Conservation (phyloP, 2,329 filamentous ascomycete genomes). For the Penicillium brevicompactum region DNA sequence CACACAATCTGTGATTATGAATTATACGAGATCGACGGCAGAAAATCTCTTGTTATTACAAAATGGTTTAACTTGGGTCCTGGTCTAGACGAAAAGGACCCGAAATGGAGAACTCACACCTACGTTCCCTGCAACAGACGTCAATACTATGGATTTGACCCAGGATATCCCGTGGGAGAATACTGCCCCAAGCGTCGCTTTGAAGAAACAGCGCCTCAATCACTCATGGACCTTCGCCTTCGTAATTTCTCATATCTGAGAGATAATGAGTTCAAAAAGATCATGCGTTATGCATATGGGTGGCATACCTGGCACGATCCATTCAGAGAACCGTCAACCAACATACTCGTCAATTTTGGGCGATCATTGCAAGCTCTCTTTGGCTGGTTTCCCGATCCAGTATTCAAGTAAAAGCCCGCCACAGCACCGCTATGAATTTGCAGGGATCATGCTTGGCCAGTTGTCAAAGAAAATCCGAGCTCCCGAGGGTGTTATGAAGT, state of each 20-base stretch:
- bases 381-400: neutral
- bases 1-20: constrained; percentile 3
- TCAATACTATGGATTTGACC: neutral
- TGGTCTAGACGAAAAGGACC: constrained; percentile 4
- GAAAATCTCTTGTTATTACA: constrained; percentile 6
- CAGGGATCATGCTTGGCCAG: too few species aligned
- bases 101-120: constrained; percentile 3
- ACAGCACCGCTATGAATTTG: too few species aligned
- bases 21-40: neutral
- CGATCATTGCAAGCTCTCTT: neutral
- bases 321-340: neutral
- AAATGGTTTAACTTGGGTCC: constrained; percentile 12
- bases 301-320: neutral
- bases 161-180: neutral
- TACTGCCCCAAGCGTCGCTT: neutral
- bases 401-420: neutral
- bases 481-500: too few species aligned
- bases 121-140: neutral
- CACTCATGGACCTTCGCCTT: neutral
- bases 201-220: neutral
- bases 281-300: neutral
- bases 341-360: neutral
- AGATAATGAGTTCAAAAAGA: neutral
- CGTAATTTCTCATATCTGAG: constrained; percentile 4
- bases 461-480: too few species aligned